These are phyloP conservation scores for Cadophora gregata DNA, from an alignment of 2,329 filamentous ascomycete genomes.

Conservation along the genomic window DNA sequence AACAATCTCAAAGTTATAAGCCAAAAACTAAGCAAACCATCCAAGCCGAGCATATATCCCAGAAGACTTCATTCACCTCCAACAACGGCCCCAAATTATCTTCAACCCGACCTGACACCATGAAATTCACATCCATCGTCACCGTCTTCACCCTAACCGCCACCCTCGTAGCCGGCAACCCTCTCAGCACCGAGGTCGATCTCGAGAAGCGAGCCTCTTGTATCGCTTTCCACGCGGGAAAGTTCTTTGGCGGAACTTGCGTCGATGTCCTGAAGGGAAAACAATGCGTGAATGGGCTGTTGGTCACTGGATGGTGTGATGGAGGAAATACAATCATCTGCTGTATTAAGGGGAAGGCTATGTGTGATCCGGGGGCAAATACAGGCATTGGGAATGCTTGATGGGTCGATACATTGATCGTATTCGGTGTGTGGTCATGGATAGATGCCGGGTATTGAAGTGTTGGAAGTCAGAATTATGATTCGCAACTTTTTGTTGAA, in stretches of 20 bases:
- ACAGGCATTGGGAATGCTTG: background rate
- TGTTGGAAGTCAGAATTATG: background rate
- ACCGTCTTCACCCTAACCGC: background rate
- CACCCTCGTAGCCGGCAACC: background rate
- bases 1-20: background rate
- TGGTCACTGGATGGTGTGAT: slow-evolving; percentile 10
- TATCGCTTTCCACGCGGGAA: background rate
- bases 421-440: too few relatives aligned
- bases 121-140: background rate
- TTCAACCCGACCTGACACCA: background rate
- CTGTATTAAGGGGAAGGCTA: slow-evolving; percentile 2
- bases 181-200: background rate
- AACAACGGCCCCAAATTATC: background rate
- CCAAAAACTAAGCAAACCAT: background rate
- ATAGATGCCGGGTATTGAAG: too few relatives aligned
- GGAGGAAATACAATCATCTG: slow-evolving; percentile 16
- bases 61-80: background rate
- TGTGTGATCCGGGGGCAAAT: slow-evolving; percentile 1
- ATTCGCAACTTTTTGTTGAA: too few relatives aligned
- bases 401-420: background rate
- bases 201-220: slow-evolving; percentile 12
- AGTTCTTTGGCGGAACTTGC: slow-evolving; percentile 5
- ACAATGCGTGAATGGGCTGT: slow-evolving; percentile 4
- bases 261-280: slow-evolving; percentile 11
- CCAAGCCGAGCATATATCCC: background rate